Evolutionary conservation across 108 stramenopile genomes (phyloP), one percentile per base, ranked within the genome.

Genomic region (Thalassiosira profunda): DNA sequence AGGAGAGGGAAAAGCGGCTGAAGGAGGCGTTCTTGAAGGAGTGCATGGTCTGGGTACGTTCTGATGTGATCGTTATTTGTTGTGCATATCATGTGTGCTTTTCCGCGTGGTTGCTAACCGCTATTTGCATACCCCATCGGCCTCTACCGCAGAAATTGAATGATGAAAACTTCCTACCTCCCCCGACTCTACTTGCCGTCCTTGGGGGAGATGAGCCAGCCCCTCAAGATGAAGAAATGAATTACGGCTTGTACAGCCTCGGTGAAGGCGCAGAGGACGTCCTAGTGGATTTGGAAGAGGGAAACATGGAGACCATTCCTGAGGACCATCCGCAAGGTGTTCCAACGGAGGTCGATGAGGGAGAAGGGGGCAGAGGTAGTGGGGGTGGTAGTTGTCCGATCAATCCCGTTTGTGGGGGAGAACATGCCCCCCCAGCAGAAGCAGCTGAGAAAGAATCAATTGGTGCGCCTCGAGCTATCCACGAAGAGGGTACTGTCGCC

Each of bases 41-140:
- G 46, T 31, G 51, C n/a, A 33, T 25, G 26, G 63, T 63, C 37
- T 63, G 29, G 46, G 63, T 63, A 48, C 48, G 63, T 63, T 61
- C 3, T 10, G 14, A 6, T 41, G 18, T 14, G 1, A 34, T 20
- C 7, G 26, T 20, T 17, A 43, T 29, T 21, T 21, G 0, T 18
- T 4, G 1, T 20, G 12, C 58, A 24, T 9, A 40, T 26, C 28
- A 41, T 14, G 55, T 29, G 28, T 3, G 3, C 18, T 15, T 2
- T 2, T 3, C 3, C 21, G n/a, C 21, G 21, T 53, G 1, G 51
- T 18, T 24, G 21, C 3, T 26, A 11, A 31, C 25, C 8, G 21
- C 47, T 48, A 7, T 48, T 48, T 40, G 14, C 14, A 11, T 10
- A 40, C 14, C 14, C 14, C 14, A 40, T 11, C 38, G 10, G 11